Conservation (phyloP, 495 filamentous ascomycete genomes). For the Penicillium canescens region DNA sequence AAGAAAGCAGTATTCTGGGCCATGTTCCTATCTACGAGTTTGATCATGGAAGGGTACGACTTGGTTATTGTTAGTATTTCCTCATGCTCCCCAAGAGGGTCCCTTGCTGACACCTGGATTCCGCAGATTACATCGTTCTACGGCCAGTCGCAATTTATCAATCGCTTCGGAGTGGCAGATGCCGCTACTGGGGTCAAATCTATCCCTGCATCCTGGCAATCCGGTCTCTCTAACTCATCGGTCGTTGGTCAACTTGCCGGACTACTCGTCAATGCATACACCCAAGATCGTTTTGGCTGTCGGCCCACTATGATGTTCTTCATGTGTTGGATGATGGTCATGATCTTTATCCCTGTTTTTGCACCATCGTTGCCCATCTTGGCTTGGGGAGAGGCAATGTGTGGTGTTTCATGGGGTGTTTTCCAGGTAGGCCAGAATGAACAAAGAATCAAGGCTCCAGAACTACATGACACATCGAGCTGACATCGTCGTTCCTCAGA, state of each 20-base stretch:
- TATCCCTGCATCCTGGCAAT: conserved; percentile 56
- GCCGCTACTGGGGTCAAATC: conserved; percentile 25
- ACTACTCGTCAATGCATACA: conserved; percentile 60
- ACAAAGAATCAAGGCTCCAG: too few species aligned
- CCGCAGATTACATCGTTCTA: conserved; percentile 30
- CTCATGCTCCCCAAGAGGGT: not conserved
- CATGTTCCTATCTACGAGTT: conserved; percentile 37
- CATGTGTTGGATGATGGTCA: conserved; percentile 44
- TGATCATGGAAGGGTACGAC: conserved; percentile 51
- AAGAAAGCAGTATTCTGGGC: conserved; percentile 46
- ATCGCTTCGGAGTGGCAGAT: conserved; percentile 28
- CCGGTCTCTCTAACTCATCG: conserved; percentile 60
- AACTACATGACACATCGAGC: too few species aligned
- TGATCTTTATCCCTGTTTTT: conserved; percentile 37
- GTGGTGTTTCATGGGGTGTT: conserved; percentile 32
- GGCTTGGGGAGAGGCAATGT: conserved; percentile 18
- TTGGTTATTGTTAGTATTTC: conserved; percentile 30
- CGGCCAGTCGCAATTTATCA: conserved; percentile 31
- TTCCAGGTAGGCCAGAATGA: conserved; percentile 37
- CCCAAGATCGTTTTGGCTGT: conserved; percentile 65
- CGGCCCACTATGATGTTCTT: conserved; percentile 62
- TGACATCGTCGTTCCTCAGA: not conserved
- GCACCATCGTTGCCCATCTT: conserved; percentile 16
- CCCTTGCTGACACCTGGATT: too few species aligned
- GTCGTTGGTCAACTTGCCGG: conserved; percentile 59